Base-by-base conservation (phyloP, 352 stramenopile species). In the Globisporangium carolinianum region DNA sequence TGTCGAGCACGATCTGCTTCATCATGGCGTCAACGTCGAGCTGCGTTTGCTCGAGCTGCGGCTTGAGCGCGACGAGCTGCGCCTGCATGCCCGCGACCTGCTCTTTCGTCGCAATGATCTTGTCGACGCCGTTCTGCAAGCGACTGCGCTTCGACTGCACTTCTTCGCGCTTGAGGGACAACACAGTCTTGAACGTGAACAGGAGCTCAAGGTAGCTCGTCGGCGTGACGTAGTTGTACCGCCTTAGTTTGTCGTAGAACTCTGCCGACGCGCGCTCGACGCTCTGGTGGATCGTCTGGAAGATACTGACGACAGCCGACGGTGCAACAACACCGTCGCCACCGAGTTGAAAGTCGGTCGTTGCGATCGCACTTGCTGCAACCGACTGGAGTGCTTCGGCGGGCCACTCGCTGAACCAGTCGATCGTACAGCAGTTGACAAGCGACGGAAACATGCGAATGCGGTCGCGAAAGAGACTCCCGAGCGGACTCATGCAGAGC, bases 181-280 rank as follows among this genome's bases (percentile, higher is more conserved):
- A 63, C 15, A 97, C 86, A 1, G 77, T 88, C 59, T 95, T 97
- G 69, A 97, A 98, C 10, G 91, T 97, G 60, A 91, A 83, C 15
- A 98, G 61, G n/a, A 98, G 59, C 63, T 98, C 91, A 6, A 98
- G 62, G 55, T 98, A 98, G 48, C 84, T 96, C 6, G 93, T 98
- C 4, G 93, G 93, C 7, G 93, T 98, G 24, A 97, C 93, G 69
- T 98, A 97, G 68, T 97, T 97, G 68, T 96, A 92, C 18, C 93
- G 67, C 2, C 86, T 73, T 24, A 97, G 65, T 53, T 94, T 76
- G 17, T 93, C 73, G 38, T 93, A 94, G 61, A 97, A 98, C 51
- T 92, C 71, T 2, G 72, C 64, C 0, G 82, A 95, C 39, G 75
- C 76, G 4, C 72, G 72, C 57, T 96, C 90, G 4, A 98, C 91